Percentiles rank a stretch among this genome's conserved stretches.
Conservation (phyloP, 257 asterid genomes). For the Cynanchum wilfordii region DNA sequence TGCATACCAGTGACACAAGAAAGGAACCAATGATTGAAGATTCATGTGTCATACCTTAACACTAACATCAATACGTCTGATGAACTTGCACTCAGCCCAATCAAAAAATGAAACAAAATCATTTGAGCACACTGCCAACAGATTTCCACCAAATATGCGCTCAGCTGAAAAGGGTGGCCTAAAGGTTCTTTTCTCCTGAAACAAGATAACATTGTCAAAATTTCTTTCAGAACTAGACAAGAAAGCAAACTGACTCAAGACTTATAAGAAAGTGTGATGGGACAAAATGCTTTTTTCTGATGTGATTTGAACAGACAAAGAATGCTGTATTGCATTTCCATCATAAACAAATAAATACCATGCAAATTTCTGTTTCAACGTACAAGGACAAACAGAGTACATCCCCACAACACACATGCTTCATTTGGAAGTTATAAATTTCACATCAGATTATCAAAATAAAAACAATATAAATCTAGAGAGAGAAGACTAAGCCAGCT, state of each 20-base stretch:
- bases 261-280: background rate
- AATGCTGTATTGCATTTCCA: background rate
- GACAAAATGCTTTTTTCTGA: background rate
- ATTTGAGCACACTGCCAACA: slow-evolving; percentile 83
- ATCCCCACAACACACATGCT: background rate
- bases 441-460: background rate
- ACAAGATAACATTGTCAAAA: slow-evolving; percentile 19
- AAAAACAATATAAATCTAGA: background rate
- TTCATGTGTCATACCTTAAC: slow-evolving; percentile 60
- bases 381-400: background rate
- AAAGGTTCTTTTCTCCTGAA: slow-evolving; percentile 95
- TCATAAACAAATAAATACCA: background rate
- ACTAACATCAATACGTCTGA: slow-evolving; percentile 82
- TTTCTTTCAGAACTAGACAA: background rate
- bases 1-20: slow-evolving; percentile 1
- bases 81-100: slow-evolving; percentile 91
- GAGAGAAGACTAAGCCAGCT: background rate
- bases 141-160: slow-evolving; percentile 76
- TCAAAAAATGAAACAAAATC: slow-evolving; percentile 91
- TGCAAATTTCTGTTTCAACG: background rate
- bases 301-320: background rate
- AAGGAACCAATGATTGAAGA: slow-evolving; percentile 2
- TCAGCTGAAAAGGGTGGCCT: slow-evolving; percentile 96
- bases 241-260: background rate
- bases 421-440: background rate